Conservation (phyloP, 2,329 filamentous ascomycete species). For the Fusarium hainanense region DNA sequence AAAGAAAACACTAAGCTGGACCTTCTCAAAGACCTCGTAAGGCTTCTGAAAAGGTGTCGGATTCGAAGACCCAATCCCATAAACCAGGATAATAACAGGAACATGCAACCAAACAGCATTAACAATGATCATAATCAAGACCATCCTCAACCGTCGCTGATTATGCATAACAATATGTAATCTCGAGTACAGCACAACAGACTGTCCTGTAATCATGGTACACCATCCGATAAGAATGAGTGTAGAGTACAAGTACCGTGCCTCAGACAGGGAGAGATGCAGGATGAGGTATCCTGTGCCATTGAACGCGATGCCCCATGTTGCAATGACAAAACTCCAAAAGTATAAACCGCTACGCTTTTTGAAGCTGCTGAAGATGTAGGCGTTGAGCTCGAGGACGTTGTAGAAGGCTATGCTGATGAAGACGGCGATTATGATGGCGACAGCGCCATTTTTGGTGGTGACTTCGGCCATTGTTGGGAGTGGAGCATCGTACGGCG, state of each 20-base stretch:
- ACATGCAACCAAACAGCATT: constrained; percentile 65
- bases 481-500: neutral
- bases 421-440: constrained; percentile 39
- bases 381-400: constrained; percentile 49
- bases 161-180: constrained; percentile 69
- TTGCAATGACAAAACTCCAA: constrained; percentile 51
- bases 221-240: constrained; percentile 49
- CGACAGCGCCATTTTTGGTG: constrained; percentile 30
- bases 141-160: constrained; percentile 58
- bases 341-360: constrained; percentile 51
- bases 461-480: constrained; percentile 9
- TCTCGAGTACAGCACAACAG: constrained; percentile 70
- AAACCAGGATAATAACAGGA: constrained; percentile 66
- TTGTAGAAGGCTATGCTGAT: constrained; percentile 49
- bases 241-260: constrained; percentile 39
- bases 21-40: constrained; percentile 62
- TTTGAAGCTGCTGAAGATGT: constrained; percentile 50
- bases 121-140: constrained; percentile 67
- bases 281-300: constrained; percentile 60
- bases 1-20: constrained; percentile 66
- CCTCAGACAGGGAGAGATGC: constrained; percentile 30
- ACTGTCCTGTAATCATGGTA: constrained; percentile 70
- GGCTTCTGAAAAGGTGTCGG: constrained; percentile 36
- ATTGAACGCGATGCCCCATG: constrained; percentile 51
- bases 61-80: constrained; percentile 57